A percentile compares a stretch with the other conserved stretches of the same genome.
Evolutionary conservation across 192 early-diverging fungal species (phyloP).

Genomic region (Backusella circina): DNA sequence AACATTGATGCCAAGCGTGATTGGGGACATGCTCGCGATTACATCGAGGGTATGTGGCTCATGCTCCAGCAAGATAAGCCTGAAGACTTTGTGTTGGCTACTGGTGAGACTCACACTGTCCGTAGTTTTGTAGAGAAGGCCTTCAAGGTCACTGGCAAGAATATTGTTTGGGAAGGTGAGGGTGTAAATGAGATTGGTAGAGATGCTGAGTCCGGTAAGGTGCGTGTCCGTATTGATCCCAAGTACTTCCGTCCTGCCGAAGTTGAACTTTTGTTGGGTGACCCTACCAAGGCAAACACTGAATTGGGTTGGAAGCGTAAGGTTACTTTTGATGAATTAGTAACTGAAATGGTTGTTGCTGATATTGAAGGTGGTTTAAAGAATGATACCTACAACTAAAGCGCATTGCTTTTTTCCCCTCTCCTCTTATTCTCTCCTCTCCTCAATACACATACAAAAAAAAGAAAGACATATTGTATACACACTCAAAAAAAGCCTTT

Average conservation of each 20-base stretch:
- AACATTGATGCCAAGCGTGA: slow-evolving; percentile 79
- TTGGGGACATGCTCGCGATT: slow-evolving; percentile 81
- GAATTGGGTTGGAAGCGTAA: slow-evolving; percentile 64
- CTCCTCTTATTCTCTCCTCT: background rate
- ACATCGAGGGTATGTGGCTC: slow-evolving; percentile 77
- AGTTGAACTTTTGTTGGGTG: slow-evolving; percentile 71
- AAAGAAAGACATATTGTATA: background rate
- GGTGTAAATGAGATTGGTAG: slow-evolving; percentile 59
- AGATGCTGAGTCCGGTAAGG: slow-evolving; percentile 46
- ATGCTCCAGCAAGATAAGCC: slow-evolving; percentile 75
- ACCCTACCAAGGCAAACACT: slow-evolving; percentile 67
- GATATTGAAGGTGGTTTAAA: slow-evolving; percentile 46
- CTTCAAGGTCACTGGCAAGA: slow-evolving; percentile 55
- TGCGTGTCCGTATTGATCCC: slow-evolving; percentile 64
- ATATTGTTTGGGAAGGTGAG: slow-evolving; percentile 66
- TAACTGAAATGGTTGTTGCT: slow-evolving; percentile 63
- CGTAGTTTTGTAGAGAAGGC: slow-evolving; percentile 79
- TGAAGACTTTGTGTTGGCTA: slow-evolving; percentile 74
- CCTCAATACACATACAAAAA: background rate
- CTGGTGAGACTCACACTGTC: slow-evolving; percentile 79
- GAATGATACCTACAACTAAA: background rate
- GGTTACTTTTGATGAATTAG: slow-evolving; percentile 65
- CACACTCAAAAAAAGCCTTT: background rate
- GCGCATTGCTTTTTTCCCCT: background rate
- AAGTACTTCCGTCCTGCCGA: slow-evolving; percentile 80